phyloP scores from a whole-genome alignment of 2,329 filamentous ascomycete genomes.

The Xylaria multiplex region DNA sequence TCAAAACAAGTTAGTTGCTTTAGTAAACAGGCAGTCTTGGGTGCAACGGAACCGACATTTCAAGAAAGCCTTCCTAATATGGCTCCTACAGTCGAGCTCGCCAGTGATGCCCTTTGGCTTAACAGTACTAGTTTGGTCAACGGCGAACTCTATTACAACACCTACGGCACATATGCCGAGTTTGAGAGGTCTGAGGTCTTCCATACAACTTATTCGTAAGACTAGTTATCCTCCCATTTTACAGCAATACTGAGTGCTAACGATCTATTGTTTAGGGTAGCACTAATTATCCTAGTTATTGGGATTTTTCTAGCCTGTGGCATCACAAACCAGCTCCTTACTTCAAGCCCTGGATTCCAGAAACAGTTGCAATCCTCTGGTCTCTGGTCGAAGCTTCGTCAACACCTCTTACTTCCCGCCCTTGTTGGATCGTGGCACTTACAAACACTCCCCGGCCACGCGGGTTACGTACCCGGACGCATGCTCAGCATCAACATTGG shows the following conservation, averaged over 20 bases:
- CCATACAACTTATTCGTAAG: slow-evolving; percentile 48
- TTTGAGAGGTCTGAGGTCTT: slow-evolving; percentile 45
- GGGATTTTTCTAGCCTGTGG: slow-evolving; percentile 34
- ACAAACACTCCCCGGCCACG: slow-evolving; percentile 29
- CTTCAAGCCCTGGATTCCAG: slow-evolving; percentile 29
- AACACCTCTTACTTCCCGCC: slow-evolving; percentile 32
- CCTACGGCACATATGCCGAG: slow-evolving; percentile 42
- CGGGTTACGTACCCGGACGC: slow-evolving; percentile 37
- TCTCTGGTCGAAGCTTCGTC: slow-evolving; percentile 29
- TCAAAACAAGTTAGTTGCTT: slow-evolving; percentile 47
- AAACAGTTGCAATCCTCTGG: slow-evolving; percentile 27
- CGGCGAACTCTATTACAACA: slow-evolving; percentile 42
- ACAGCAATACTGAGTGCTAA: not conserved
- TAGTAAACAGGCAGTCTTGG: slow-evolving; percentile 36
- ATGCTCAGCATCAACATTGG: slow-evolving; percentile 33
- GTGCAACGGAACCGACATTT: slow-evolving; percentile 38
- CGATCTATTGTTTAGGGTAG: slow-evolving; percentile 22
- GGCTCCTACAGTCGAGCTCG: slow-evolving; percentile 39
- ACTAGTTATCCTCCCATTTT: not conserved
- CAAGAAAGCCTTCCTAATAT: slow-evolving; percentile 40
- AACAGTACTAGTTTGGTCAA: slow-evolving; percentile 48
- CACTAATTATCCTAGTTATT: slow-evolving; percentile 37
- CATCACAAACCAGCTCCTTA: slow-evolving; percentile 31
- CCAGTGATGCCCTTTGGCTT: slow-evolving; percentile 44
- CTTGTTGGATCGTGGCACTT: slow-evolving; percentile 31